Percentiles rank a stretch among this genome's conserved stretches.
Conservation (phyloP, 768 basidiomycete genomes). For the Phlebiopsis gigantea region DNA sequence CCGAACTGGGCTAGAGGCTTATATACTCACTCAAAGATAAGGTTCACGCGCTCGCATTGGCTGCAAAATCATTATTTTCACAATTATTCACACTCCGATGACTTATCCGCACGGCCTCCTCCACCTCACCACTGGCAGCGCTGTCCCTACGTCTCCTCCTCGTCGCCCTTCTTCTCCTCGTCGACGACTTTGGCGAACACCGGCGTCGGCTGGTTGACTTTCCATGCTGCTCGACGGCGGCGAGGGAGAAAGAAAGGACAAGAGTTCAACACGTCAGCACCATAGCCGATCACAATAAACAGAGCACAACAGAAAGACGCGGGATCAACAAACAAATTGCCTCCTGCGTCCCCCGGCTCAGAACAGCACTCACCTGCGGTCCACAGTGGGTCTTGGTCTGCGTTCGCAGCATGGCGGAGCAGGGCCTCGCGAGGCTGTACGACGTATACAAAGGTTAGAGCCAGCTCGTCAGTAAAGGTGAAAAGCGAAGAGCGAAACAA, state of each 20-base stretch:
- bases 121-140: slow-evolving; percentile 8
- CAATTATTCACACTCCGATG: slow-evolving; percentile 3
- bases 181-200: slow-evolving; percentile 68
- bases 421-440: slow-evolving; percentile 92
- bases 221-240: slow-evolving; percentile 61
- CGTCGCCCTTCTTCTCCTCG: slow-evolving; percentile 56
- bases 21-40: slow-evolving; percentile 76
- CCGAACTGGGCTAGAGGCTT: slow-evolving; percentile 64
- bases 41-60: slow-evolving; percentile 72
- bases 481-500: background rate
- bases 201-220: slow-evolving; percentile 77
- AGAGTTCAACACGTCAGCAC: slow-evolving; percentile 25
- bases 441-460: slow-evolving; percentile 7
- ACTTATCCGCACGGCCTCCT: slow-evolving; percentile 1
- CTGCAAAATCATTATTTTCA: slow-evolving; percentile 12
- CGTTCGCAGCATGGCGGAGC: slow-evolving; percentile 81
- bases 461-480: slow-evolving; percentile 3
- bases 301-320: slow-evolving; percentile 34
- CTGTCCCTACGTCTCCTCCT: slow-evolving; percentile 23
- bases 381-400: slow-evolving; percentile 79
- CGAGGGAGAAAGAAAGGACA: slow-evolving; percentile 14
- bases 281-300: slow-evolving; percentile 34
- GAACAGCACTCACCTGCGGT: slow-evolving; percentile 60
- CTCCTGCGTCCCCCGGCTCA: slow-evolving; percentile 1
- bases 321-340: slow-evolving; percentile 16